Conservation (phyloP, 1,139 yeast genomes). For the Suhomyces chickasaworum region DNA sequence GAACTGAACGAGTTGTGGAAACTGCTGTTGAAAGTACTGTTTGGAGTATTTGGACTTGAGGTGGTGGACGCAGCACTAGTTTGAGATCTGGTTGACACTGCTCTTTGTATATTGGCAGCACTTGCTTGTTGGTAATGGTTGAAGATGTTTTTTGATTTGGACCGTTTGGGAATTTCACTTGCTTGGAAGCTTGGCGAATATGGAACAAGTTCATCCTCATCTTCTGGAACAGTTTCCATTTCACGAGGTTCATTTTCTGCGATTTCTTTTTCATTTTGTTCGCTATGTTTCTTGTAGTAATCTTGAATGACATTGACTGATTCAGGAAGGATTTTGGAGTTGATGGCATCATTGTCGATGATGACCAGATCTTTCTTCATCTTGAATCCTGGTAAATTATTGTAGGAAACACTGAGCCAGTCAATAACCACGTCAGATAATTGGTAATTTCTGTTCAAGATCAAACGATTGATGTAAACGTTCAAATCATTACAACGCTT, state of each 20-base stretch:
- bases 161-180: conserved; percentile 15
- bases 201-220: conserved; percentile 10
- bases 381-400: conserved; percentile 27
- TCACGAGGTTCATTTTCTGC: conserved; percentile 3
- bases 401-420: conserved; percentile 35
- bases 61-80: conserved; percentile 2
- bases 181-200: conserved; percentile 5
- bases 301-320: conserved; percentile 20
- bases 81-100: conserved; percentile 11
- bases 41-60: conserved; percentile 10
- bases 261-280: conserved; percentile 2
- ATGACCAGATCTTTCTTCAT: conserved; percentile 4
- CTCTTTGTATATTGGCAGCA: conserved; percentile 13
- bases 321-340: conserved; percentile 20
- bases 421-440: conserved; percentile 28
- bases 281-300: conserved; percentile 11
- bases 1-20: conserved; percentile 11
- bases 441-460: conserved; percentile 31
- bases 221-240: conserved; percentile 12
- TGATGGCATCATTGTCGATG: conserved; percentile 18
- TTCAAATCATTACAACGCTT: conserved; percentile 39
- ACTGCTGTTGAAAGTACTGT: conserved; percentile 7
- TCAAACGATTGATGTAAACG: conserved; percentile 33
- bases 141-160: conserved; percentile 24
- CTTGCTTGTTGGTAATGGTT: conserved; percentile 26